Conservation (phyloP, 225 moss, liverwort and hornwort genomes). For the Pseudisothecium myosuroides region DNA sequence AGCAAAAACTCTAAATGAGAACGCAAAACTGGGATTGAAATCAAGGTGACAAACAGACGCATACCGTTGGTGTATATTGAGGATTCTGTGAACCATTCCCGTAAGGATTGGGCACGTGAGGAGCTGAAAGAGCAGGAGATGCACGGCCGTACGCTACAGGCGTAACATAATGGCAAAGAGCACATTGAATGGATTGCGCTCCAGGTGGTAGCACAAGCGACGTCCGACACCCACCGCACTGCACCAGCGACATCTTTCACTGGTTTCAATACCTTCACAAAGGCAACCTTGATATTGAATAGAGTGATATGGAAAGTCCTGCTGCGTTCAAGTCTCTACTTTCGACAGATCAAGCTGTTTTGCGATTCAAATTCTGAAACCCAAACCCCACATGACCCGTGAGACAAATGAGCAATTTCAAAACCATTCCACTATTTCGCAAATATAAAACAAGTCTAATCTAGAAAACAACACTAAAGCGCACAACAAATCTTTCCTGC, state of each 20-base stretch:
- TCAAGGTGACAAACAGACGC: background rate
- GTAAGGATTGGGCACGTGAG: conserved; percentile 12
- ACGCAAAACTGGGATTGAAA: background rate
- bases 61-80: conserved; percentile 62
- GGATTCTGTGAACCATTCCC: conserved; percentile 4
- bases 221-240: conserved; percentile 63
- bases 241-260: conserved; percentile 59
- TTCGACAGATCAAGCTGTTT: background rate
- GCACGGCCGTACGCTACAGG: conserved; percentile 21
- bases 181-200: conserved; percentile 61
- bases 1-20: background rate
- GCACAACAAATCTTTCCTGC: background rate
- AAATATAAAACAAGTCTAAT: background rate
- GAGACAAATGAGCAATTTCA: background rate
- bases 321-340: background rate
- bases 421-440: background rate
- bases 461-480: background rate
- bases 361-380: background rate
- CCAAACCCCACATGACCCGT: background rate
- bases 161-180: conserved; percentile 57
- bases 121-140: background rate
- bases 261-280: background rate
- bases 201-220: conserved; percentile 65
- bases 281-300: background rate
- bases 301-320: background rate